phyloP scores from a whole-genome alignment of 371 early-diverging fungal genomes.

The Mortierella sp. region DNA sequence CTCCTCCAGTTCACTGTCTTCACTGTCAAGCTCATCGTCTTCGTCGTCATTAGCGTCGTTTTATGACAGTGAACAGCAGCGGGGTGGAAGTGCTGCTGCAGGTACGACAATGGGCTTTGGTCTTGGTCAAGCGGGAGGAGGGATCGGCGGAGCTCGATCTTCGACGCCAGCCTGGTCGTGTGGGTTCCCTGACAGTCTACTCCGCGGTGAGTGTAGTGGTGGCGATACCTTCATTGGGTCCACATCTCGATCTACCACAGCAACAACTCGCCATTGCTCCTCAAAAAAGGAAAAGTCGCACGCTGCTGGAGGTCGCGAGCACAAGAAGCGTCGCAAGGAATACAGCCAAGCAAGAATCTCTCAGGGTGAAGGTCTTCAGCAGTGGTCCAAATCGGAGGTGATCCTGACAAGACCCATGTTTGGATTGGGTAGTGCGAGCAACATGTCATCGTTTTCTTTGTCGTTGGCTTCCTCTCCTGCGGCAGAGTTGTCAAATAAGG shows the following conservation, averaged over 20 bases:
- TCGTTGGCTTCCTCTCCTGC: neutral
- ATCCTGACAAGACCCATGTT: constrained; percentile 23
- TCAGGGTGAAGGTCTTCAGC: neutral
- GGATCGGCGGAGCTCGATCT: neutral
- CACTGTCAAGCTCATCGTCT: constrained; percentile 31
- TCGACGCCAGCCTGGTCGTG: constrained; percentile 21
- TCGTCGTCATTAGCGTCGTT: constrained; percentile 26
- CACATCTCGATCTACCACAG: neutral
- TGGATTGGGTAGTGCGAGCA: constrained; percentile 17
- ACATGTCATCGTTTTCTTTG: constrained; percentile 20
- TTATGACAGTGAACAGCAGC: neutral
- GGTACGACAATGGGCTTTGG: constrained; percentile 16
- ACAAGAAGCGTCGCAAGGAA: constrained; percentile 44
- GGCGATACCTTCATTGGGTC: constrained; percentile 18
- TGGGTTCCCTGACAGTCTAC: constrained; percentile 27
- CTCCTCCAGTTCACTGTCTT: constrained; percentile 20
- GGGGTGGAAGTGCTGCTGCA: neutral
- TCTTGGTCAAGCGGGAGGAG: neutral
- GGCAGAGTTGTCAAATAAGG: neutral
- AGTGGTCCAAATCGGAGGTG: constrained; percentile 4
- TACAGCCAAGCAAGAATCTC: constrained; percentile 3
- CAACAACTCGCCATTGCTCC: neutral
- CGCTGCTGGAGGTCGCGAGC: neutral
- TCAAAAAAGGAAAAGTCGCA: neutral
- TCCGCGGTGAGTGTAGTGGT: constrained; percentile 18